These are phyloP conservation scores for Cicer pinnatifidum DNA, from an alignment of 306 rosid genomes.

Conservation along the genomic window DNA sequence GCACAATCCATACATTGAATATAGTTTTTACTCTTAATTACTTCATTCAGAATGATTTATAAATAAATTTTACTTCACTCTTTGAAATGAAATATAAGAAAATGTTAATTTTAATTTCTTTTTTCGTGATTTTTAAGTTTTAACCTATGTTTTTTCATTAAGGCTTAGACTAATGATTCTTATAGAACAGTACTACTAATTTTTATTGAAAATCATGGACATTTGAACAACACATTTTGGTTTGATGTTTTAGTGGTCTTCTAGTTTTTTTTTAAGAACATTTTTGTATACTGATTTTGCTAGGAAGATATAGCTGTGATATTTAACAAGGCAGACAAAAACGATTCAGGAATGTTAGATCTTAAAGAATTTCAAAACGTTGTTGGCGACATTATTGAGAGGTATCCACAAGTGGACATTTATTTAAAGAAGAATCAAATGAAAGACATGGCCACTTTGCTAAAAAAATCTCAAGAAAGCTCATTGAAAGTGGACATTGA, in stretches of 20 bases:
- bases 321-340: constrained; percentile 77
- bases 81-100: too few species aligned
- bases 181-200: too few species aligned
- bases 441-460: constrained; percentile 61
- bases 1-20: constrained; percentile 17
- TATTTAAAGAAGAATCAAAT: constrained; percentile 82
- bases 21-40: neutral
- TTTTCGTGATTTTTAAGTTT: too few species aligned
- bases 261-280: neutral
- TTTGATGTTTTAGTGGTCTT: neutral
- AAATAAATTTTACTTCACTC: too few species aligned
- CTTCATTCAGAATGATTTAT: too few species aligned
- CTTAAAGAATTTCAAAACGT: constrained; percentile 65
- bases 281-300: neutral
- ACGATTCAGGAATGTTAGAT: constrained; percentile 70
- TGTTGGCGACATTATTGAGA: constrained; percentile 78
- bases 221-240: constrained; percentile 13
- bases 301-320: constrained; percentile 91
- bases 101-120: too few species aligned
- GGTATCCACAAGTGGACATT: constrained; percentile 92
- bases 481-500: constrained; percentile 65
- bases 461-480: constrained; percentile 58
- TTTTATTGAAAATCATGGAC: neutral
- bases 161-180: too few species aligned
- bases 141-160: too few species aligned